These are phyloP conservation scores for Pistacia atlantica DNA, from an alignment of 345 rosid genomes.

Conservation along the genomic window DNA sequence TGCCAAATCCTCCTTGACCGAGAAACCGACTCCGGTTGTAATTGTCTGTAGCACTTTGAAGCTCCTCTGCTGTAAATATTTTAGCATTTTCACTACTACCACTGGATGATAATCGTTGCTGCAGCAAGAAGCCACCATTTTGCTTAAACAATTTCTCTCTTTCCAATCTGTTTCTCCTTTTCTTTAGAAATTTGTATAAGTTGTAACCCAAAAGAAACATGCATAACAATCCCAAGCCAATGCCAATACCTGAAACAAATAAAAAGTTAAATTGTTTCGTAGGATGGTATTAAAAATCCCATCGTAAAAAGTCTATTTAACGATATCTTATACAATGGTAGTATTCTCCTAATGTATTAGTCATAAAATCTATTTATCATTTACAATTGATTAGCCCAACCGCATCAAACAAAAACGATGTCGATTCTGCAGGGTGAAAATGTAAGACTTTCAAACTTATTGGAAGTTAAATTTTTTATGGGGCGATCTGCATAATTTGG, in stretches of 20 bases:
- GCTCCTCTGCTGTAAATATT: slow-evolving; percentile 26
- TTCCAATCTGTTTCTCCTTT: slow-evolving; percentile 3
- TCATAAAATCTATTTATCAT: too few species aligned
- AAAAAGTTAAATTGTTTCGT: too few species aligned
- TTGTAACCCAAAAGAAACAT: slow-evolving; percentile 10
- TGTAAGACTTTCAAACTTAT: too few species aligned
- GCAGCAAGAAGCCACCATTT: slow-evolving; percentile 27
- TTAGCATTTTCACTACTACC: slow-evolving; percentile 18
- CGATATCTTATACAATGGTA: too few species aligned
- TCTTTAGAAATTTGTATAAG: slow-evolving; percentile 8
- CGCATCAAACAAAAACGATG: too few species aligned
- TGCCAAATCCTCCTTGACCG: slow-evolving; percentile 34
- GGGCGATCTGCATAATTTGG: too few species aligned
- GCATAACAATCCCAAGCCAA: slow-evolving; percentile 23
- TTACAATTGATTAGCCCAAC: too few species aligned
- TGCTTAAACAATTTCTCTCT: slow-evolving; percentile 25
- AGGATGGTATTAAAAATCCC: too few species aligned
- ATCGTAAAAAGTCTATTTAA: too few species aligned
- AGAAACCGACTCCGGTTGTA: slow-evolving; percentile 26
- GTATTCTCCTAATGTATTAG: too few species aligned
- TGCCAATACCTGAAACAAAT: slow-evolving; percentile 14
- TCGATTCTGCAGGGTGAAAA: too few species aligned
- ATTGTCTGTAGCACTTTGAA: slow-evolving; percentile 30
- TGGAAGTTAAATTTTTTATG: too few species aligned
- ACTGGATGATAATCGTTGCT: slow-evolving; percentile 15